Percentiles rank a stretch among this genome's conserved stretches.
These are phyloP conservation scores for Candolleomyces efflorescens DNA, from an alignment of 768 basidiomycete species.

Conservation along the genomic window DNA sequence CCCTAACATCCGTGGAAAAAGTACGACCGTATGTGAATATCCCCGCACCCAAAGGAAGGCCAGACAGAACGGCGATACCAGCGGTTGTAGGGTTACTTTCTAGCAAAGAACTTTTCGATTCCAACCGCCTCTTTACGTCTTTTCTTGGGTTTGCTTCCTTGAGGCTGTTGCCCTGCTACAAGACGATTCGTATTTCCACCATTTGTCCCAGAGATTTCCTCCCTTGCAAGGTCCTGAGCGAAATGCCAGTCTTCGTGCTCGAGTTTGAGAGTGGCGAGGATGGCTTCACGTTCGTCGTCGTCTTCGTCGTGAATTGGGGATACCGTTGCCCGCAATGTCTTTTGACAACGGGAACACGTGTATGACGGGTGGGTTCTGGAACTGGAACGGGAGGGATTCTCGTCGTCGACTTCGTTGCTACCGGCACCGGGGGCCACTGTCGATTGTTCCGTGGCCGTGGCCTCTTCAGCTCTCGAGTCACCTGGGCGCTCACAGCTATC, in stretches of 20 bases:
- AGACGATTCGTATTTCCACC: conserved; percentile 1
- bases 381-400: background rate
- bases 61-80: background rate
- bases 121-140: conserved; percentile 28
- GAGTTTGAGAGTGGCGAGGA: conserved; percentile 39
- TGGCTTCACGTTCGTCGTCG: conserved; percentile 29
- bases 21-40: background rate
- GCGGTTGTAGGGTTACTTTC: conserved; percentile 21
- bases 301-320: conserved; percentile 13
- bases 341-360: conserved; percentile 56
- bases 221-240: conserved; percentile 68
- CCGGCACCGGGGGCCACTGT: background rate
- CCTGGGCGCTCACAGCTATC: conserved; percentile 12
- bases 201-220: conserved; percentile 16
- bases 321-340: conserved; percentile 31
- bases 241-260: conserved; percentile 93
- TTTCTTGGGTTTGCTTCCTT: conserved; percentile 22
- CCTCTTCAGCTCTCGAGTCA: background rate
- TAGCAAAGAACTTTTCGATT: conserved; percentile 37
- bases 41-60: background rate
- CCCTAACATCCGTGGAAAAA: background rate
- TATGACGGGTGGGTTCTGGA: conserved; percentile 30
- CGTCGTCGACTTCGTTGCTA: conserved; percentile 8
- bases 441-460: background rate
- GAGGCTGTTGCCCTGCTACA: background rate